phyloP scores from a whole-genome alignment of 2,329 filamentous ascomycete species.

The Fusarium protoensiforme region DNA sequence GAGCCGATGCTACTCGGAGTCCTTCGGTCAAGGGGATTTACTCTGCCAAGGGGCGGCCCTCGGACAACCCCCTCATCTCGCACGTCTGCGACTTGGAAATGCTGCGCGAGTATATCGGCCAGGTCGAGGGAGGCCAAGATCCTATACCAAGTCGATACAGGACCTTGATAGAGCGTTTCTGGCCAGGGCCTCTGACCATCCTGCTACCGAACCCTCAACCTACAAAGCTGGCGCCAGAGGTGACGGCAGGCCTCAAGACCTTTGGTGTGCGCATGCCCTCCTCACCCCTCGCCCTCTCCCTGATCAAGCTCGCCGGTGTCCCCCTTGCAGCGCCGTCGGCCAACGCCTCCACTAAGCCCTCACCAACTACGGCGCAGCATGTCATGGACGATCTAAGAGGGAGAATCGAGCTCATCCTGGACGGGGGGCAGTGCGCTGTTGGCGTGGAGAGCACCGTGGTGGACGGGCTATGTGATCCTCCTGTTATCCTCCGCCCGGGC shows the following conservation, averaged over 20 bases:
- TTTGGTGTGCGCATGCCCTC: slow-evolving; percentile 94
- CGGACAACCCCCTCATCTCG: slow-evolving; percentile 95
- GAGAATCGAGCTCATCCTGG: slow-evolving; percentile 85
- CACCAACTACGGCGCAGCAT: slow-evolving; percentile 89
- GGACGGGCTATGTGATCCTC: slow-evolving; percentile 85
- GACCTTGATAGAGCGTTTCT: slow-evolving; percentile 83
- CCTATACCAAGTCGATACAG: slow-evolving; percentile 79
- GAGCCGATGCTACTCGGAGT: slow-evolving; percentile 92
- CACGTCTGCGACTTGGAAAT: slow-evolving; percentile 87
- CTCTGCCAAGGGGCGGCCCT: slow-evolving; percentile 86
- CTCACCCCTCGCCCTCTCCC: slow-evolving; percentile 82
- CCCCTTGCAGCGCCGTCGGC: slow-evolving; percentile 93
- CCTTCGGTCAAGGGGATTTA: slow-evolving; percentile 92
- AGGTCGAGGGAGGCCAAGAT: slow-evolving; percentile 44
- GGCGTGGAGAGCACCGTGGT: slow-evolving; percentile 98
- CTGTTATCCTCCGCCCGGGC: slow-evolving; percentile 85
- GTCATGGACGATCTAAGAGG: slow-evolving; percentile 87
- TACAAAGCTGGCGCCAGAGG: slow-evolving; percentile 84
- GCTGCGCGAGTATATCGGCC: slow-evolving; percentile 71
- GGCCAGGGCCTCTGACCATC: slow-evolving; percentile 95
- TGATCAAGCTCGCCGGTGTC: slow-evolving; percentile 82
- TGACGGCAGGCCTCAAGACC: slow-evolving; percentile 84
- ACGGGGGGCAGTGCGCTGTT: slow-evolving; percentile 86
- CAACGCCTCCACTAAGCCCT: slow-evolving; percentile 93
- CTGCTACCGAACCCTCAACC: slow-evolving; percentile 79